Percentiles rank a stretch among this genome's conserved stretches.
Conservation (phyloP, 2,329 filamentous ascomycete genomes). For the Pleomassaria siparia region DNA sequence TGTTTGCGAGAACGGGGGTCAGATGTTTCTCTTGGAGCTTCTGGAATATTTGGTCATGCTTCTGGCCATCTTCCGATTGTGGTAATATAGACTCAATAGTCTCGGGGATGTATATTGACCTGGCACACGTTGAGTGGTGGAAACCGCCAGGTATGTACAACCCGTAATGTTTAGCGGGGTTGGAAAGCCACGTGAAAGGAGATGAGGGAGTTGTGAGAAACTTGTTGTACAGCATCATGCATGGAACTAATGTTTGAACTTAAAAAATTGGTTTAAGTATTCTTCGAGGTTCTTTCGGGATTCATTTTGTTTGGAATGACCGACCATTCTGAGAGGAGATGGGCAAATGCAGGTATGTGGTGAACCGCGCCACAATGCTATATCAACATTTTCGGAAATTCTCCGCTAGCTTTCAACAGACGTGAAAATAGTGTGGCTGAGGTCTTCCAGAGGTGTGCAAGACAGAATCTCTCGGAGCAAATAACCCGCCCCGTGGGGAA, state of each 20-base stretch:
- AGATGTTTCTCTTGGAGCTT: neutral
- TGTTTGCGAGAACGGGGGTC: conserved; percentile 7
- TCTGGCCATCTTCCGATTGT: conserved; percentile 12
- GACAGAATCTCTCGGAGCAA: neutral
- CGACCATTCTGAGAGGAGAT: too few relatives aligned
- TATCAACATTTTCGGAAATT: too few relatives aligned
- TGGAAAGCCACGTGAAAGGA: neutral
- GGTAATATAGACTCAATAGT: conserved; percentile 10
- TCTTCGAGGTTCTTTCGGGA: too few relatives aligned
- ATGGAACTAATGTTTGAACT: neutral
- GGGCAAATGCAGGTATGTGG: too few relatives aligned
- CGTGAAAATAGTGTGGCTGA: neutral
- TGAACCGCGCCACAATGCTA: too few relatives aligned
- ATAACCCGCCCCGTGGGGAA: conserved; percentile 1
- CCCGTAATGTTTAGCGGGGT: conserved; percentile 1
- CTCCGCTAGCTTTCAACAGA: too few relatives aligned
- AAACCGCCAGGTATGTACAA: conserved; percentile 6
- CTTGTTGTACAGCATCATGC: conserved; percentile 2
- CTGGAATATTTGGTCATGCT: neutral
- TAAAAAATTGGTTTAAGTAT: neutral
- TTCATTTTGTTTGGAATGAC: too few relatives aligned
- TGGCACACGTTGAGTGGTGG: conserved; percentile 14
- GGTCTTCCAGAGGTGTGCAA: neutral
- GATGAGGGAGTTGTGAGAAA: neutral
- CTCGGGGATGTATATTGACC: conserved; percentile 1